Evolutionary conservation across 257 asterid species (phyloP).

Genomic region (Solanum acaule): DNA sequence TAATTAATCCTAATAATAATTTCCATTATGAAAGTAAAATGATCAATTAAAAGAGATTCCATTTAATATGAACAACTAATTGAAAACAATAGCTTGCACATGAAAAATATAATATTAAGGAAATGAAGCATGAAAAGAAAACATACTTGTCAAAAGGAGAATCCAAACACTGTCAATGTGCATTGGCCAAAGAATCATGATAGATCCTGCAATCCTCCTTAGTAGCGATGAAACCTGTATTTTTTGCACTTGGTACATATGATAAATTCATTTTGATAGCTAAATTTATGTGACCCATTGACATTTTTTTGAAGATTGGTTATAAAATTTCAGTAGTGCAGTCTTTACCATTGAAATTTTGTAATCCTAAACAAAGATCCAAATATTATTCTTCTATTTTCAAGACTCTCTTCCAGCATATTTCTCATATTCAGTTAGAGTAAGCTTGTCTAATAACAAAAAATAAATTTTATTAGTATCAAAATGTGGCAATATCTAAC

Average conservation of each 20-base stretch:
- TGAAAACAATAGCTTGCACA: no score
- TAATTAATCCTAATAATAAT: no score
- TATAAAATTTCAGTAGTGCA: conserved; percentile 33
- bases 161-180: no score
- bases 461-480: background rate
- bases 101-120: no score
- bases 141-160: no score
- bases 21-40: no score
- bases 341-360: conserved; percentile 35
- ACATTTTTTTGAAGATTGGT: conserved; percentile 17
- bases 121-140: no score
- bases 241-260: conserved; percentile 24
- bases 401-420: conserved; percentile 40
- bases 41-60: no score
- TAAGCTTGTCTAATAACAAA: conserved; percentile 26
- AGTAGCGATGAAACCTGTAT: conserved; percentile 34
- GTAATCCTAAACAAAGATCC: conserved; percentile 14
- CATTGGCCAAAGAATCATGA: conserved; percentile 33
- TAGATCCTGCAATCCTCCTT: conserved; percentile 32
- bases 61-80: no score
- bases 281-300: background rate
- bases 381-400: no score
- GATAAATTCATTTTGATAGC: conserved; percentile 20
- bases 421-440: conserved; percentile 46
- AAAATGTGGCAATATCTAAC: no score